Base-by-base conservation (phyloP, 177 flowering plant genomes). In the Vitis hybrid region DNA sequence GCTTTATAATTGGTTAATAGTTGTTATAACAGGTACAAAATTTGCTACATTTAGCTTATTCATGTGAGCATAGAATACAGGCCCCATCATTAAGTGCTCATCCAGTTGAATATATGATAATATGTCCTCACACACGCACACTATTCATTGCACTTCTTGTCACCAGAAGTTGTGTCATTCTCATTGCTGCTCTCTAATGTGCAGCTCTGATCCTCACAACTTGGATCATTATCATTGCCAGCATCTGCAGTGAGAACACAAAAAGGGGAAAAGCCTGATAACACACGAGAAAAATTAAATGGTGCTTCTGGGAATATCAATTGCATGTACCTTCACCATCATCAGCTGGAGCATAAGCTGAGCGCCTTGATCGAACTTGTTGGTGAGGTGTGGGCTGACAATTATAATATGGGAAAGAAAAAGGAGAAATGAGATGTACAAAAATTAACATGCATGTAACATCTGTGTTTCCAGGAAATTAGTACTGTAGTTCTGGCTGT, bases 381-480 rank as follows among this genome's bases (percentile, higher is more conserved):
- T 89, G 91, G 61, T 89, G 91, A 49, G 88, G 90, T 3, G 91
- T 86, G 61, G 92, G 92, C 92, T 87, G 76, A 24, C 57, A 3
- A 65, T 8, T 11, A 11, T 33, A 24, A 18, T 12, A 60, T 55
- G 18, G 31, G 4, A 7, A 38, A 55, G 11, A 63, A 2, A 71
- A 56, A 47, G 65, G 18, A 18, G 13, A 22, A 50, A 51, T 44
- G 18, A 68, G 6, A 56, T 2, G 8, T 9, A 62, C 33, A 59
- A 3, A 51, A 10, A 59, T 64, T 12, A 17, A 64, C 1, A 52
- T 13, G 13, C 15, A 9, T 12, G 17, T 51, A 65, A 65, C 6
- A 38, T 38, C 47, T 0, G 9, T 38, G 9, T 38, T 6, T 38
- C 47, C 47, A 38, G 47, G 9, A 38, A 24, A 24, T 24, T 24